Percentiles rank a stretch among this genome's conserved stretches.
Conservation (phyloP, 371 early-diverging fungal genomes). For the Parasitella parasitica region DNA sequence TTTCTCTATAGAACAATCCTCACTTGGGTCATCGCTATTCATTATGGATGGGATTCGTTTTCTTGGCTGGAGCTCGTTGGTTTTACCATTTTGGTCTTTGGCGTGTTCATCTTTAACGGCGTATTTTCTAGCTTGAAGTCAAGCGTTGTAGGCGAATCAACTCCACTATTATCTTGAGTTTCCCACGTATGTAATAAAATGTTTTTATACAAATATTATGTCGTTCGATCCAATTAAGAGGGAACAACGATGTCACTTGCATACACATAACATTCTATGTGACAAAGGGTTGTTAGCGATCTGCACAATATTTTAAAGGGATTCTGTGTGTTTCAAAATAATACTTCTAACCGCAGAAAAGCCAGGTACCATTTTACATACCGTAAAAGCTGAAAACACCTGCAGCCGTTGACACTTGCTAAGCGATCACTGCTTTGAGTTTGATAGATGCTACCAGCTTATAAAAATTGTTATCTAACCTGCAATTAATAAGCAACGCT, state of each 20-base stretch:
- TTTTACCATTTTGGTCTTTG: constrained; percentile 31
- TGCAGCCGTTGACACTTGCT: too few relatives aligned
- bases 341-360: not conserved
- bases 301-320: not conserved
- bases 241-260: not conserved
- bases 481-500: too few relatives aligned
- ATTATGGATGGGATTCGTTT: constrained; percentile 46
- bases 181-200: not conserved
- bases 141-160: constrained; percentile 21
- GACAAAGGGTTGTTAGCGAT: not conserved
- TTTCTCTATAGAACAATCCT: constrained; percentile 31
- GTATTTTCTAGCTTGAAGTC: constrained; percentile 35
- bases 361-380: not conserved
- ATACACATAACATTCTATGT: not conserved
- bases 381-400: too few relatives aligned
- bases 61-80: constrained; percentile 38
- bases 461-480: too few relatives aligned
- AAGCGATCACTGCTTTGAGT: too few relatives aligned
- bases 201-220: not conserved
- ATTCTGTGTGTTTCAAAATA: not conserved
- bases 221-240: not conserved
- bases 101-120: constrained; percentile 45
- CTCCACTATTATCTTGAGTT: constrained; percentile 37
- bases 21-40: constrained; percentile 43
- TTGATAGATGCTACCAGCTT: too few relatives aligned